Evolutionary conservation across 139 green algal genomes (phyloP).

Genomic region (Chlorella sorokiniana): DNA sequence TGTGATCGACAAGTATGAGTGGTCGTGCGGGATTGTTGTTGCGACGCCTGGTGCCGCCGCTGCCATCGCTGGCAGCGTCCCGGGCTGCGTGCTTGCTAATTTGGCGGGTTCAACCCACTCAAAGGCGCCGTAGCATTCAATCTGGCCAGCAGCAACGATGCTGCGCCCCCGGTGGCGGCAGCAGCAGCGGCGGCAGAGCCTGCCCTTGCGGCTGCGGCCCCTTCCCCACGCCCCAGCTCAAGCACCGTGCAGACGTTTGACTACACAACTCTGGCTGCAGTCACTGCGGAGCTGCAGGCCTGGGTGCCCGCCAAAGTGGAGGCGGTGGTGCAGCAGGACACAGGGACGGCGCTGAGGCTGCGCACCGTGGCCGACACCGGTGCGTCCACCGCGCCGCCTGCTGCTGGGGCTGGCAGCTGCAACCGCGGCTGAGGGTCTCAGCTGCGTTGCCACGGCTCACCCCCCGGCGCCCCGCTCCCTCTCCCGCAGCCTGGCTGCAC

Average conservation of each 20-base stretch:
- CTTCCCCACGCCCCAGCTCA: neutral
- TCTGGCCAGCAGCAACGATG: neutral
- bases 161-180: neutral
- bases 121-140: too few species aligned
- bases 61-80: neutral
- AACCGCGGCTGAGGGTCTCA: too few species aligned
- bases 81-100: neutral
- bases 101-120: too few species aligned
- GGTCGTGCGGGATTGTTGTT: neutral
- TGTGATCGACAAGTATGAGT: neutral
- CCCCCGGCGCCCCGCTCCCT: neutral
- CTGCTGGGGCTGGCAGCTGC: too few species aligned
- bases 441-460: neutral
- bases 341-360: neutral
- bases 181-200: neutral
- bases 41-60: neutral
- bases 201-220: neutral
- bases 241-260: slow-evolving; percentile 47
- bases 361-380: slow-evolving; percentile 4
- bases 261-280: slow-evolving; percentile 67
- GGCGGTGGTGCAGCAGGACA: slow-evolving; percentile 21
- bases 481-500: slow-evolving; percentile 69
- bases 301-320: slow-evolving; percentile 74
- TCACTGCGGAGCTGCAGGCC: slow-evolving; percentile 49
- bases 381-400: too few species aligned